phyloP scores from a whole-genome alignment of 768 basidiomycete genomes.

The Boletus sp. region DNA sequence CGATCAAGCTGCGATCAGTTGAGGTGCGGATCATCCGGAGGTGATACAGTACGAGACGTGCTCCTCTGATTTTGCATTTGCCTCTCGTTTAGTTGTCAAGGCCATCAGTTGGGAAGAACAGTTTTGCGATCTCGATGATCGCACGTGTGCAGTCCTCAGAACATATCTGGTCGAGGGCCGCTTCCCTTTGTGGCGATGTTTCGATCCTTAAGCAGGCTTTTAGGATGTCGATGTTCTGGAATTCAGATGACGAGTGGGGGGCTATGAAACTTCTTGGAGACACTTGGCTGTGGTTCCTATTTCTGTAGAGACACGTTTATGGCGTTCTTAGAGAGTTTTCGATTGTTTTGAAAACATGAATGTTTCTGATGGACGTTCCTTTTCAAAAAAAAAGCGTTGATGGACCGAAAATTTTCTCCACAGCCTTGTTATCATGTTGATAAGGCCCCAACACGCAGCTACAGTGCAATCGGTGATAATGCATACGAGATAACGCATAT shows the following conservation, averaged over 20 bases:
- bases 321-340: background rate
- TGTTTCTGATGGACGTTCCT: background rate
- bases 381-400: background rate
- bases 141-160: slow-evolving; percentile 16
- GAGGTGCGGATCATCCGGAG: slow-evolving; percentile 28
- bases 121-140: slow-evolving; percentile 22
- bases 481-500: background rate
- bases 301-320: background rate
- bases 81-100: slow-evolving; percentile 12
- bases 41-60: slow-evolving; percentile 16
- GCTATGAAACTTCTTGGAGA: slow-evolving; percentile 3
- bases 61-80: slow-evolving; percentile 25
- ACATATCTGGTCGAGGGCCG: slow-evolving; percentile 4
- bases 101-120: slow-evolving; percentile 17
- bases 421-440: background rate
- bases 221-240: background rate
- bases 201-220: slow-evolving; percentile 11
- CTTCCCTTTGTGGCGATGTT: slow-evolving; percentile 14
- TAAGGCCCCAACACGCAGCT: background rate
- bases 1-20: slow-evolving; percentile 10
- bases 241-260: background rate
- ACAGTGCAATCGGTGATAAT: background rate
- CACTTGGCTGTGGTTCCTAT: background rate
- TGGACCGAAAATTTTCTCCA: background rate
- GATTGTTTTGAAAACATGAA: background rate